phyloP scores from a whole-genome alignment of 805 yeast species.

The Candida patagonica region DNA sequence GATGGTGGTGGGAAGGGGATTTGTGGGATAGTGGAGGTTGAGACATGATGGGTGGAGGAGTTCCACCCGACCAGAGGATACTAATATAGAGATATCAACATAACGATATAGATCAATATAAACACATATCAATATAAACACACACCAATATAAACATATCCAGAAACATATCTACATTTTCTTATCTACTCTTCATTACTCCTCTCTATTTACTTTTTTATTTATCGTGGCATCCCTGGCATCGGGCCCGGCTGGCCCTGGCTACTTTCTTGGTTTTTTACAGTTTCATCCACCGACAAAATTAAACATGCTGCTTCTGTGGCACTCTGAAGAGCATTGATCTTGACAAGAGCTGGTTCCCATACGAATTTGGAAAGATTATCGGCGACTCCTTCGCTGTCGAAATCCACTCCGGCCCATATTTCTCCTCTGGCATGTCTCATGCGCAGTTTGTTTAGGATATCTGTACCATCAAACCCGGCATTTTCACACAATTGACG shows the following conservation, averaged over 20 bases:
- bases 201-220: too few relatives aligned
- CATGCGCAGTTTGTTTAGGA: slow-evolving; percentile 82
- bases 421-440: slow-evolving; percentile 88
- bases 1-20: too few relatives aligned
- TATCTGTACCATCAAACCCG: slow-evolving; percentile 96
- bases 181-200: too few relatives aligned
- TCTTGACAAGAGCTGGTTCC: slow-evolving; percentile 95
- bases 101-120: too few relatives aligned
- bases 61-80: too few relatives aligned
- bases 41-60: too few relatives aligned
- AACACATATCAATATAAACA: too few relatives aligned
- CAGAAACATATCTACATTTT: too few relatives aligned
- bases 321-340: slow-evolving; percentile 90
- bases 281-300: slow-evolving; percentile 91
- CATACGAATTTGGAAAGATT: slow-evolving; percentile 83
- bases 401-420: slow-evolving; percentile 92
- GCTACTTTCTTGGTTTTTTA: slow-evolving; percentile 32
- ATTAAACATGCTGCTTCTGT: slow-evolving; percentile 93
- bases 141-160: too few relatives aligned
- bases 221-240: slow-evolving; percentile 12
- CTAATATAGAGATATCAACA: too few relatives aligned
- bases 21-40: too few relatives aligned
- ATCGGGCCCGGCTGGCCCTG: slow-evolving; percentile 27
- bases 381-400: slow-evolving; percentile 67
- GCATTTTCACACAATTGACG: slow-evolving; percentile 97